Conservation (phyloP, 495 filamentous ascomycete species). For the Daldinia bambusicola region DNA sequence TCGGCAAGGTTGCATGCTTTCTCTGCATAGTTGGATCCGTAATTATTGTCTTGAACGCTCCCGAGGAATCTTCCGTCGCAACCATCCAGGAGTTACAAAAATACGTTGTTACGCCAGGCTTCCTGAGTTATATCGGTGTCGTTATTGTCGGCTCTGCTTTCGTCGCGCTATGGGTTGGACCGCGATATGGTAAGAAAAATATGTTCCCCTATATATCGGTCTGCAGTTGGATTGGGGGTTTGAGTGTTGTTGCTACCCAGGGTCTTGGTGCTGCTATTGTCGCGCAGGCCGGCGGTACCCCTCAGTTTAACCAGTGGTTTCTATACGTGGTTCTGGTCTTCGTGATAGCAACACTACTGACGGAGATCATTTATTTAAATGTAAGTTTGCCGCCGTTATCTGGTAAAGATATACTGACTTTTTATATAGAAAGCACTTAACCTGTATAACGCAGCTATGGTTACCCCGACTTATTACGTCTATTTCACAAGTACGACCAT, state of each 20-base stretch:
- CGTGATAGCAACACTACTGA: conserved; percentile 84
- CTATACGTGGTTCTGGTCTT: conserved; percentile 92
- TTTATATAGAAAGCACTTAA: conserved; percentile 93
- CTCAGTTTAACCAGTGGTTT: conserved; percentile 98
- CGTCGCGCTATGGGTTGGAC: conserved; percentile 83
- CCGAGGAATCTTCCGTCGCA: conserved; percentile 81
- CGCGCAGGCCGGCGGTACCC: conserved; percentile 78
- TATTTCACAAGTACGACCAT: conserved; percentile 97
- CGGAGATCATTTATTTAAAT: conserved; percentile 95
- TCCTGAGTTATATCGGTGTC: conserved; percentile 85
- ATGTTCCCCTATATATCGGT: conserved; percentile 98
- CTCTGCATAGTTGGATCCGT: conserved; percentile 93
- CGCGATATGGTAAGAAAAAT: conserved; percentile 92
- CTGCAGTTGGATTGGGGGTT: conserved; percentile 91
- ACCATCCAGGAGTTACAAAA: conserved; percentile 93
- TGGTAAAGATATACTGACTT: conserved; percentile 40
- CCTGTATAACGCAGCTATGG: conserved; percentile 94
- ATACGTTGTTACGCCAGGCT: conserved; percentile 88
- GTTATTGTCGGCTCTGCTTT: conserved; percentile 77
- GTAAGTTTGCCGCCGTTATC: conserved; percentile 63
- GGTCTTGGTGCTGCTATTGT: conserved; percentile 92
- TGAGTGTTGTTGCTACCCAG: conserved; percentile 95
- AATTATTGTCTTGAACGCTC: conserved; percentile 94
- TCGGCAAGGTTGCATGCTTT: conserved; percentile 96
- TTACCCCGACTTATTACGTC: conserved; percentile 98